A percentile compares a stretch with the other conserved stretches of the same genome.
Evolutionary conservation across 2,329 filamentous ascomycete genomes (phyloP).

Genomic region (Diaporthe eres): DNA sequence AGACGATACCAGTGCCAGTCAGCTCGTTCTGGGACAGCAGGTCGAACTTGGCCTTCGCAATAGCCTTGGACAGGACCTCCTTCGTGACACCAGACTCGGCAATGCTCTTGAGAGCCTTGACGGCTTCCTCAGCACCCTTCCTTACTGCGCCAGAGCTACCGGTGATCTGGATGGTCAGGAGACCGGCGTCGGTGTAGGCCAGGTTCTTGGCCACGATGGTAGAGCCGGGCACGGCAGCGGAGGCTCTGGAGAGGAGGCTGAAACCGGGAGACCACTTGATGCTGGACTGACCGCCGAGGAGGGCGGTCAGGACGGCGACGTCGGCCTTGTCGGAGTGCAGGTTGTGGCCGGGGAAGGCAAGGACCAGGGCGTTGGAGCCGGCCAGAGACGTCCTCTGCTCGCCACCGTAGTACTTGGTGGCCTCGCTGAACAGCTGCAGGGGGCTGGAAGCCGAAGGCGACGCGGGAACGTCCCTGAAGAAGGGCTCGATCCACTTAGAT

Average conservation of each 20-base stretch:
- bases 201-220: conserved; percentile 81
- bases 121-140: conserved; percentile 80
- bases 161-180: conserved; percentile 85
- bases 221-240: conserved; percentile 75
- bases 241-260: conserved; percentile 87
- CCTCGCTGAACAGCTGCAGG: conserved; percentile 69
- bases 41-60: conserved; percentile 93
- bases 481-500: conserved; percentile 91
- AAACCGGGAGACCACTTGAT: conserved; percentile 98
- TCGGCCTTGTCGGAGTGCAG: conserved; percentile 89
- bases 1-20: conserved; percentile 81
- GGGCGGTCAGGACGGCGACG: conserved; percentile 85
- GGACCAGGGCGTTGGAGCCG: conserved; percentile 81
- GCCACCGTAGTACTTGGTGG: conserved; percentile 92
- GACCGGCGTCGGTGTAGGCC: conserved; percentile 93
- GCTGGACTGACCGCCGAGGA: conserved; percentile 89
- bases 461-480: conserved; percentile 82
- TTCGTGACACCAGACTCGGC: conserved; percentile 81
- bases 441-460: conserved; percentile 65
- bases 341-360: conserved; percentile 93
- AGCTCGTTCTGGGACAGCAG: conserved; percentile 87
- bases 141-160: conserved; percentile 82
- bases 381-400: conserved; percentile 89
- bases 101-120: conserved; percentile 86
- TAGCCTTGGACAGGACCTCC: conserved; percentile 92